A percentile compares a stretch with the other conserved stretches of the same genome.
These are phyloP conservation scores for Apophysomyces variabilis DNA, from an alignment of 371 early-diverging fungal genomes.

Conservation along the genomic window DNA sequence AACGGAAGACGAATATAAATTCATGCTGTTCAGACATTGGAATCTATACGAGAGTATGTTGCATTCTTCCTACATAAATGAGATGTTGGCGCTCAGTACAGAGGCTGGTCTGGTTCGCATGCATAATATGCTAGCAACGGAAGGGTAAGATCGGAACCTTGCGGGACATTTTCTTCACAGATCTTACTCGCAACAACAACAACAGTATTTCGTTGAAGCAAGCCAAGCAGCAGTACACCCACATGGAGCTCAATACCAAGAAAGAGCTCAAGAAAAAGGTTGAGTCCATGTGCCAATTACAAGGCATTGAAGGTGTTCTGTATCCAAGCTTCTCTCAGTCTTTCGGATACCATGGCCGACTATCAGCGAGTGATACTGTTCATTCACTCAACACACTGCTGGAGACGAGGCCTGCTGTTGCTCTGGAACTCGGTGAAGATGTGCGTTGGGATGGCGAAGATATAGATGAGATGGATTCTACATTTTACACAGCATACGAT, in stretches of 20 bases:
- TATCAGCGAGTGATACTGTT: slow-evolving; percentile 86
- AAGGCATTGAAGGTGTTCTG: slow-evolving; percentile 75
- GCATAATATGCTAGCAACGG: slow-evolving; percentile 81
- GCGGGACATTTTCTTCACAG: not conserved
- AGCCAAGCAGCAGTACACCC: slow-evolving; percentile 72
- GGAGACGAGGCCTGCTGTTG: slow-evolving; percentile 60
- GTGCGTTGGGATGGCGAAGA: slow-evolving; percentile 40
- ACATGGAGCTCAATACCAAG: slow-evolving; percentile 83
- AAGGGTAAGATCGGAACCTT: slow-evolving; percentile 63
- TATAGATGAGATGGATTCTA: slow-evolving; percentile 28
- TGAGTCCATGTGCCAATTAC: slow-evolving; percentile 73
- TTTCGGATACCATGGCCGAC: slow-evolving; percentile 74
- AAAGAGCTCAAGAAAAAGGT: slow-evolving; percentile 67
- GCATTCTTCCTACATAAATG: slow-evolving; percentile 83
- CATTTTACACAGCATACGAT: slow-evolving; percentile 87
- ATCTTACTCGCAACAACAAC: not conserved
- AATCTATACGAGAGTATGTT: slow-evolving; percentile 86
- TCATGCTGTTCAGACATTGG: slow-evolving; percentile 93
- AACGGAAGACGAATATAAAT: slow-evolving; percentile 73
- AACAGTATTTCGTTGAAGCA: slow-evolving; percentile 71
- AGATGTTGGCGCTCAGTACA: slow-evolving; percentile 86
- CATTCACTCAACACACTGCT: slow-evolving; percentile 79
- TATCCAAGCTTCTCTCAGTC: slow-evolving; percentile 83
- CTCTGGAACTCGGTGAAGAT: slow-evolving; percentile 46
- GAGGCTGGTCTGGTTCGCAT: slow-evolving; percentile 79